Percentiles rank a stretch among this genome's conserved stretches.
phyloP scores from a whole-genome alignment of 805 yeast species.

The Schizosaccharomyces cryophilus region DNA sequence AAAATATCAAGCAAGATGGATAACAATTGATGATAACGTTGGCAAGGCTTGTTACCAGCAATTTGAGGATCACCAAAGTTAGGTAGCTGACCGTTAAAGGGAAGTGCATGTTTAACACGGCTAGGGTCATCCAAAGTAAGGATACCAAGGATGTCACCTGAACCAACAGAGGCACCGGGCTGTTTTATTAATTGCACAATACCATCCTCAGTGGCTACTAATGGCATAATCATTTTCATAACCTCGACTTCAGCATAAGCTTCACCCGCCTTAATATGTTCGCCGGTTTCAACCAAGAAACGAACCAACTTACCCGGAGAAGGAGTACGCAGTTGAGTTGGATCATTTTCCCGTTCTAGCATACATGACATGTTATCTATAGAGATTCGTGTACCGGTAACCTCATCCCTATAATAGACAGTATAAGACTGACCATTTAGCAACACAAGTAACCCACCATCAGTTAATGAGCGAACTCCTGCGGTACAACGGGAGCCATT shows the following conservation, averaged over 20 bases:
- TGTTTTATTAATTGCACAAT: constrained; percentile 76
- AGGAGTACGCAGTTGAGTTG: constrained; percentile 94
- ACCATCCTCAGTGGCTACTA: constrained; percentile 84
- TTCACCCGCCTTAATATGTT: constrained; percentile 73
- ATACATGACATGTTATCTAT: constrained; percentile 89
- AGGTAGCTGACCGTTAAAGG: constrained; percentile 84
- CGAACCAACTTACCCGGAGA: constrained; percentile 96
- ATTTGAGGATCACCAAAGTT: constrained; percentile 62
- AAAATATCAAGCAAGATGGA: constrained; percentile 53
- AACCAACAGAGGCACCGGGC: constrained; percentile 90
- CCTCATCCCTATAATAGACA: constrained; percentile 94
- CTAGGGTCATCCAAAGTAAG: constrained; percentile 88
- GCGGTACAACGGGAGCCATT: constrained; percentile 81
- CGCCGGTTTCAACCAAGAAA: constrained; percentile 84
- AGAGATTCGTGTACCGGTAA: constrained; percentile 77
- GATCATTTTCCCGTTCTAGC: constrained; percentile 88
- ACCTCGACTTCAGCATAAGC: constrained; percentile 97
- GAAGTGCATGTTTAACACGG: constrained; percentile 86
- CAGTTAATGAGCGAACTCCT: constrained; percentile 69
- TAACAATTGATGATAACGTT: constrained; percentile 36
- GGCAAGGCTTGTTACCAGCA: constrained; percentile 63
- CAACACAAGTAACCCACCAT: constrained; percentile 77
- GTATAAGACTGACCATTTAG: constrained; percentile 84
- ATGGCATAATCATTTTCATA: constrained; percentile 98
- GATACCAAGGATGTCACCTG: constrained; percentile 93